Evolutionary conservation across 1,284 basidiomycete species (phyloP).

Genomic region (Pseudozyma thailandica): DNA sequence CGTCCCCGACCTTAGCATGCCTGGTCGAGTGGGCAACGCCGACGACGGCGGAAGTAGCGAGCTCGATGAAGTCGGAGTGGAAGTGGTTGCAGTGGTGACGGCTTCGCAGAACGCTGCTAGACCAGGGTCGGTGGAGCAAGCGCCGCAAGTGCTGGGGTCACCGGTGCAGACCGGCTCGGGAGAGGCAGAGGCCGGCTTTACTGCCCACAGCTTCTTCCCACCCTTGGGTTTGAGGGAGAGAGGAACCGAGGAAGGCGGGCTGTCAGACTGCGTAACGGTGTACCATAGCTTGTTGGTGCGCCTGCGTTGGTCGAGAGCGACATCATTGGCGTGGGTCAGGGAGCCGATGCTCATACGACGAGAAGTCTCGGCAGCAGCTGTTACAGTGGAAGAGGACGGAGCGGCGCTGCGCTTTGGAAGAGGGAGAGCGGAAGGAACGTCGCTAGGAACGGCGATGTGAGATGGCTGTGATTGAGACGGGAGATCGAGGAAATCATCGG

Average conservation of each 20-base stretch:
- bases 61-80: neutral
- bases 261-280: conserved; percentile 25
- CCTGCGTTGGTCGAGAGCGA: conserved; percentile 26
- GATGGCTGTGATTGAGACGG: conserved; percentile 15
- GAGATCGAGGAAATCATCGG: conserved; percentile 48
- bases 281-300: conserved; percentile 42
- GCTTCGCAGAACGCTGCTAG: conserved; percentile 57
- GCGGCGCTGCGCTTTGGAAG: conserved; percentile 21
- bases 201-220: conserved; percentile 38
- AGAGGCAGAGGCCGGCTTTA: conserved; percentile 9
- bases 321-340: conserved; percentile 32
- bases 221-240: conserved; percentile 18
- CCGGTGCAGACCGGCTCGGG: conserved; percentile 45
- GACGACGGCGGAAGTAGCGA: neutral
- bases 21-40: conserved; percentile 12
- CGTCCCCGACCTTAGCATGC: conserved; percentile 21
- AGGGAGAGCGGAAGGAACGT: conserved; percentile 27
- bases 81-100: conserved; percentile 30
- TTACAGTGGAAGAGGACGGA: conserved; percentile 1
- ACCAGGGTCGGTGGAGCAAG: conserved; percentile 51
- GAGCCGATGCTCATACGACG: conserved; percentile 45
- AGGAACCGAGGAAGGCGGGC: conserved; percentile 24
- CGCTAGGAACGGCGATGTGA: conserved; percentile 30
- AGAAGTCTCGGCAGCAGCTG: conserved; percentile 7
- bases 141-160: conserved; percentile 51